A percentile compares a stretch with the other conserved stretches of the same genome.
Conservation (phyloP, 106 monocot genomes). For the Alisma plantagoaquatica region DNA sequence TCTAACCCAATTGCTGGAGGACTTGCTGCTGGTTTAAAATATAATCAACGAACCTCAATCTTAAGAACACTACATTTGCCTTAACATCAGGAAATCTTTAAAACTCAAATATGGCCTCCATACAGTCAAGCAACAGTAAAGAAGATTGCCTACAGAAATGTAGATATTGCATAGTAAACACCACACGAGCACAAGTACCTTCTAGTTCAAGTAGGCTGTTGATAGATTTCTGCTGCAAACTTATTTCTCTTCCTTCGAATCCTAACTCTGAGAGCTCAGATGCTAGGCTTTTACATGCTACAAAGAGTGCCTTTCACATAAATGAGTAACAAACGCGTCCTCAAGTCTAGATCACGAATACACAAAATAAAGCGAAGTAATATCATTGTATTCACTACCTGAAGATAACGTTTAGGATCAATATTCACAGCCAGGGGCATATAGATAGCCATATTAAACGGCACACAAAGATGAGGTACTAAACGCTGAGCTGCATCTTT, state of each 20-base stretch:
- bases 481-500: constrained; percentile 46
- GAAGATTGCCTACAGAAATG: no score
- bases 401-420: constrained; percentile 77
- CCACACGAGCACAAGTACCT: constrained; percentile 22
- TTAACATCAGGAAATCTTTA: no score
- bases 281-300: constrained; percentile 66
- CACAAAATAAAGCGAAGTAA: no score
- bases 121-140: no score
- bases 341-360: no score
- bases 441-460: constrained; percentile 59
- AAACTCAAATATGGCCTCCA: no score
- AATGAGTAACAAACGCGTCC: no score
- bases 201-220: constrained; percentile 42
- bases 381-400: constrained; percentile 32
- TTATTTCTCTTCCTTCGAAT: constrained; percentile 29
- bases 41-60: no score
- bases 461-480: constrained; percentile 51
- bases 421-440: constrained; percentile 83
- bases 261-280: constrained; percentile 21
- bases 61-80: no score
- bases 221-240: constrained; percentile 37
- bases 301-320: constrained; percentile 65
- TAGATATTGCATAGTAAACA: background rate
- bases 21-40: no score
- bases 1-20: no score